Base-by-base conservation (phyloP, 495 filamentous ascomycete species). In the Penicillium dipodomyicola region DNA sequence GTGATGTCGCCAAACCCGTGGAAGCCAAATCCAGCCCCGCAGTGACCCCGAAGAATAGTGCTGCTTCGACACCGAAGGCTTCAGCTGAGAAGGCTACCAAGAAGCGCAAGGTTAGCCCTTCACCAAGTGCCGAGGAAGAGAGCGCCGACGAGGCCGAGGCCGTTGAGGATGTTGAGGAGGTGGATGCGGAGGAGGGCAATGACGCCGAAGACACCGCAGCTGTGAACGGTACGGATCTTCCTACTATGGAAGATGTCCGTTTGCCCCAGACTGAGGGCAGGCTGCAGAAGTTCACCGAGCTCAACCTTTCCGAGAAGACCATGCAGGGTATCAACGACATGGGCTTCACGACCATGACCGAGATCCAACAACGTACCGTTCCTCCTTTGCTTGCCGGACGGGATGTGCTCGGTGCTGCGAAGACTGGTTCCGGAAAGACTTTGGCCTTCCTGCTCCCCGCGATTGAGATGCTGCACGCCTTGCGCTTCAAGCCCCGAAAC, bases 401-500 rank as follows among this genome's bases (percentile, higher is more conserved):
- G 67, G 94, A 98, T 76, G 91, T 98, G 27, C 83, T 98, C 27
- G 94, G 95, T 61, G 94, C 94, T 27, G 94, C 94, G 37, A 97
- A 98, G 79, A 98, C 94, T 0, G 94, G 94, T 9, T 93, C 89
- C 15, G 94, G 94, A 65, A 98, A 98, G 79, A 98, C 94, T 2
- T 72, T 98, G 44, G 86, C 93, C 17, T 98, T 98, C 74, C 76
- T 98, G 62, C 96, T 97, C 35, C 94, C 94, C 23, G 92, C 91
- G 0, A 80, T 97, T 20, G 94, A 98, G 76, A 96, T 97, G 89
- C 82, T 98, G 39, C 85, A 84, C 68, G 88, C 92, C 0, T 77
- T 98, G 63, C 84, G 87, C 49, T 97, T 96, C 80, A 96, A 95
- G 70, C 86, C 88, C 4, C 70, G 88, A 62, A 89, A 88, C 62